Evolutionary conservation across 768 basidiomycete genomes (phyloP), one percentile per base, ranked within the genome.

Genomic region (Phanerochaete sordida): DNA sequence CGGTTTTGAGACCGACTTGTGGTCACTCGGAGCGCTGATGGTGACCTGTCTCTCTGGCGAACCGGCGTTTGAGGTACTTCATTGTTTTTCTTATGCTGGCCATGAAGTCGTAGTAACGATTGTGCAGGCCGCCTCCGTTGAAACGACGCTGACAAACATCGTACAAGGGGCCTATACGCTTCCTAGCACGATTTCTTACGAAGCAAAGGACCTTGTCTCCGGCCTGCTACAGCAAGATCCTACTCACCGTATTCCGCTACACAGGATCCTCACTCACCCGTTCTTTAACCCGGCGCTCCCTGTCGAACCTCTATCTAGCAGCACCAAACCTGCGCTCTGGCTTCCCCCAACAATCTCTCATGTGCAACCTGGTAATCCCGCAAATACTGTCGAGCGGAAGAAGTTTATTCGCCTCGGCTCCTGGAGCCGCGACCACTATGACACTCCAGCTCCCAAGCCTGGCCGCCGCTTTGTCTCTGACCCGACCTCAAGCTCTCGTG

Each of bases 21-120:
- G 81, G 81, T 81, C 81, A 1, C 56, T 80, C 27, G 82, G 80
- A 3, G 77, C 75, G 64, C 66, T 81, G 3, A 64, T 77, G 23
- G 51, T 77, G 21, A 69, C 71, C 7, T 77, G 77, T 58, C 58
- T 79, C 15, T 66, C 74, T 5, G 78, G 76, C 2, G 61, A 49
- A 13, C 68, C 68, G 19, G 71, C 77, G 6, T 75, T 75, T 50
- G 57, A 75, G 59, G 79, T 76, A n/a, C n/a, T n/a, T n/a, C n/a
- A n/a, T 44, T 47, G 68, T 63, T 19, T 28, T 23, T 21, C n/a
- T 19, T 33, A 15, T 2, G 30, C 1, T 33, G 28, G 12, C 11
- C 50, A 26, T 48, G 47, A 8, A 16, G 27, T 51, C 19, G 31
- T 33, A 33, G 6, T 51, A 1, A 51, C 16, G 50, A 28, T 31